A percentile compares a stretch with the other conserved stretches of the same genome.
phyloP scores from a whole-genome alignment of 129 eudicot species.

The carrot (Daucus carota) region DH1_v3.0 NC_030388.2:4714501-4715000 shows the following conservation, averaged over 20 bases:
- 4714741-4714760: neutral
- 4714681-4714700: neutral
- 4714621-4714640: slow-evolving; percentile 1
- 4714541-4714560: slow-evolving; percentile 51
- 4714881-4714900: neutral
- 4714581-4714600: slow-evolving; percentile 85
- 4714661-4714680: neutral
- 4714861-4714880: neutral
- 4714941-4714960: neutral
- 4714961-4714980: neutral
- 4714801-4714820: neutral
- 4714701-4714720: neutral
- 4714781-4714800: neutral
- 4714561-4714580: slow-evolving; percentile 77
- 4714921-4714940: neutral
- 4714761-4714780: neutral
- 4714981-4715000: neutral
- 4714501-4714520: slow-evolving; percentile 19
- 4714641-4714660: neutral
- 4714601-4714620: slow-evolving; percentile 95
- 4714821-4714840: neutral
- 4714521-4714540: slow-evolving; percentile 21
- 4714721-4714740: neutral
- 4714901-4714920: neutral
- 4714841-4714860: neutral